Percentiles rank a stretch among this genome's conserved stretches.
Evolutionary conservation across 163 green algal species (phyloP).

Genomic region (Volvox carteri): DNA sequence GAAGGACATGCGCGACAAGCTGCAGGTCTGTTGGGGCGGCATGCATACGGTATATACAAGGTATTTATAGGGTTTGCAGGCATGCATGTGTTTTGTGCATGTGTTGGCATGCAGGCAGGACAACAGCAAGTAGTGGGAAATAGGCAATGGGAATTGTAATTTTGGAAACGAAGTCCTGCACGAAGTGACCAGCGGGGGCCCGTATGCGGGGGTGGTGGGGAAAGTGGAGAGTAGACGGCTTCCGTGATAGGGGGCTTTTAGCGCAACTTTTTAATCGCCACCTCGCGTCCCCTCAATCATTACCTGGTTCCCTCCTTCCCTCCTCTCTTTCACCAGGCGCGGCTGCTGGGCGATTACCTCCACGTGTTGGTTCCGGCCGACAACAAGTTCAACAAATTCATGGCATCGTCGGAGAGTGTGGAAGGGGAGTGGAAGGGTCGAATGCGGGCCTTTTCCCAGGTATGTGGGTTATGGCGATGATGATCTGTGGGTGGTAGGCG

Average conservation of each 20-base stretch:
- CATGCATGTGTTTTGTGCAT: too few species aligned
- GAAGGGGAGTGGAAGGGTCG: constrained; percentile 56
- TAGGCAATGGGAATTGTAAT: too few species aligned
- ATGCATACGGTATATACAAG: too few species aligned
- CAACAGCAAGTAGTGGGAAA: too few species aligned
- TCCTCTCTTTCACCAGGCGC: background rate
- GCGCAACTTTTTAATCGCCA: background rate
- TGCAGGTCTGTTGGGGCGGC: constrained; percentile 43
- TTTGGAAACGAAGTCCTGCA: too few species aligned
- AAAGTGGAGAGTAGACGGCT: too few species aligned
- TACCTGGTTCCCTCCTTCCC: background rate
- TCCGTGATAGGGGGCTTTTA: too few species aligned
- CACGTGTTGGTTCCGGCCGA: constrained; percentile 53
- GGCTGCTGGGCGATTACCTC: constrained; percentile 50
- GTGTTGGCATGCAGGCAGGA: too few species aligned
- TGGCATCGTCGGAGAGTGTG: constrained; percentile 20
- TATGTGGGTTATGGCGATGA: background rate
- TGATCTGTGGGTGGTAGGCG: background rate
- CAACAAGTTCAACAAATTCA: constrained; percentile 55
- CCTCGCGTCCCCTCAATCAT: background rate
- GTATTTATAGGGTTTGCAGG: too few species aligned
- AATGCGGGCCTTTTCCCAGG: constrained; percentile 48
- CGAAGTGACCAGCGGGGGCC: too few species aligned
- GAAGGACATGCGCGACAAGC: constrained; percentile 32
- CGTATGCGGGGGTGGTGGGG: too few species aligned